phyloP scores from a whole-genome alignment of 768 basidiomycete species.

The Boletus tylopilopsis region DNA sequence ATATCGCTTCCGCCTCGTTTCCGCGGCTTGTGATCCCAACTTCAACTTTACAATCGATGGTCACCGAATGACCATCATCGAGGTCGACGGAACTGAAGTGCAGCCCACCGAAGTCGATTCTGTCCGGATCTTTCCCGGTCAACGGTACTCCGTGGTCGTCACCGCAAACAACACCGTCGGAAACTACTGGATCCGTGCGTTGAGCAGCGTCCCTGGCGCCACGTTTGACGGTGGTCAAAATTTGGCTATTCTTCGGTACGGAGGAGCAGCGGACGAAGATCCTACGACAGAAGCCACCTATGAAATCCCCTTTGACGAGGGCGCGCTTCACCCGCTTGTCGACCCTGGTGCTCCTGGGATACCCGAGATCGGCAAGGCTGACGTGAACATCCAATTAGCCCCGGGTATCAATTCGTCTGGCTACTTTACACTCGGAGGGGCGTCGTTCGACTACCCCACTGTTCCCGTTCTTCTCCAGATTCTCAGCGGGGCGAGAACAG shows the following conservation, averaged over 20 bases:
- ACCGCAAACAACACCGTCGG: slow-evolving; percentile 28
- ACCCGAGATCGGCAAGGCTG: slow-evolving; percentile 35
- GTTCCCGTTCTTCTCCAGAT: too few species aligned
- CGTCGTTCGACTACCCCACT: too few species aligned
- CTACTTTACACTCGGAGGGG: too few species aligned
- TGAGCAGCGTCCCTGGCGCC: slow-evolving; percentile 5
- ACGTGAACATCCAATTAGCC: slow-evolving; percentile 35
- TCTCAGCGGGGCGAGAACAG: too few species aligned
- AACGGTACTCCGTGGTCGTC: slow-evolving; percentile 48
- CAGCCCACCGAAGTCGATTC: slow-evolving; percentile 40
- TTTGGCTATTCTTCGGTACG: slow-evolving; percentile 42
- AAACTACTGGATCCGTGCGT: slow-evolving; percentile 42
- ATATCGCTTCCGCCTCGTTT: slow-evolving; percentile 37
- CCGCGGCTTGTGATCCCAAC: slow-evolving; percentile 39
- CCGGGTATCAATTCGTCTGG: too few species aligned
- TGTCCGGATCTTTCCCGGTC: slow-evolving; percentile 44
- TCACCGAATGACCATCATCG: slow-evolving; percentile 49
- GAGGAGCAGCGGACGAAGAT: slow-evolving; percentile 33
- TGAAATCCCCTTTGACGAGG: slow-evolving; percentile 32
- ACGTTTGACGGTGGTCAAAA: slow-evolving; percentile 32
- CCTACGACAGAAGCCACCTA: slow-evolving; percentile 28
- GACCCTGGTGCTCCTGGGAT: slow-evolving; percentile 29
- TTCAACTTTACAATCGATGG: slow-evolving; percentile 45
- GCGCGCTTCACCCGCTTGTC: slow-evolving; percentile 32
- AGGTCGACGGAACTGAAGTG: slow-evolving; percentile 40